These are phyloP conservation scores for Nemania diffusa DNA, from an alignment of 2,329 filamentous ascomycete genomes.

Conservation along the genomic window DNA sequence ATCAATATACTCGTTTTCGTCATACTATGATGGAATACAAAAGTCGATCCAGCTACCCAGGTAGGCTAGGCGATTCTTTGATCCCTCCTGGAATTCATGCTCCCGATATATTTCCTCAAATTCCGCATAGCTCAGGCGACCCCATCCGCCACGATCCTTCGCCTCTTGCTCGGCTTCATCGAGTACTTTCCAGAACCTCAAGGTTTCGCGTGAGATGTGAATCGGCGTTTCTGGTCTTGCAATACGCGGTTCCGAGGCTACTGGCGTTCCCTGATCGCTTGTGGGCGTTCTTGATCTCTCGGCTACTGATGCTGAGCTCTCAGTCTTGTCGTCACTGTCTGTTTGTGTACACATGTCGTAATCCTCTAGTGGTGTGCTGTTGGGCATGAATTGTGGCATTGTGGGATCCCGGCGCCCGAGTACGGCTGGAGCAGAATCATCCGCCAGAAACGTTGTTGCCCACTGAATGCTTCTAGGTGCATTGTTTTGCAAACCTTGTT, in stretches of 20 bases:
- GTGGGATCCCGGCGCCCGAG: slow-evolving; percentile 65
- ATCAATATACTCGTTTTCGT: neutral
- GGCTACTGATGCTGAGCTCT: neutral
- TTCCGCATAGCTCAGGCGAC: slow-evolving; percentile 79
- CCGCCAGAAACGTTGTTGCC: slow-evolving; percentile 12
- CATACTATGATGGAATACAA: slow-evolving; percentile 68
- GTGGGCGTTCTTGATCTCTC: neutral
- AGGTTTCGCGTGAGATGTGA: slow-evolving; percentile 48
- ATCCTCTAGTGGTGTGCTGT: slow-evolving; percentile 50
- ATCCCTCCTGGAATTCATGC: slow-evolving; percentile 68
- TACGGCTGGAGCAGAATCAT: slow-evolving; percentile 23
- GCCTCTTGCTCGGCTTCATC: slow-evolving; percentile 76
- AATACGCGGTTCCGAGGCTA: slow-evolving; percentile 23
- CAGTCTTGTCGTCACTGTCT: neutral
- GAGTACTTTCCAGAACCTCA: slow-evolving; percentile 65
- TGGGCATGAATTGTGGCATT: slow-evolving; percentile 75
- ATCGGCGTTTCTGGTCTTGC: slow-evolving; percentile 44
- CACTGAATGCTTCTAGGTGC: neutral
- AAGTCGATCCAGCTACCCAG: slow-evolving; percentile 92
- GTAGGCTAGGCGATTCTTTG: slow-evolving; percentile 76
- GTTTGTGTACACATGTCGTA: neutral
- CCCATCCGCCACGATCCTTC: slow-evolving; percentile 78
- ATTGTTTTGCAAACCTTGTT: neutral
- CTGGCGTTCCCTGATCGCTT: neutral
- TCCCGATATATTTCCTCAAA: slow-evolving; percentile 76